phyloP scores from a whole-genome alignment of 345 rosid species.

The Abelmoschus esculentus region DNA sequence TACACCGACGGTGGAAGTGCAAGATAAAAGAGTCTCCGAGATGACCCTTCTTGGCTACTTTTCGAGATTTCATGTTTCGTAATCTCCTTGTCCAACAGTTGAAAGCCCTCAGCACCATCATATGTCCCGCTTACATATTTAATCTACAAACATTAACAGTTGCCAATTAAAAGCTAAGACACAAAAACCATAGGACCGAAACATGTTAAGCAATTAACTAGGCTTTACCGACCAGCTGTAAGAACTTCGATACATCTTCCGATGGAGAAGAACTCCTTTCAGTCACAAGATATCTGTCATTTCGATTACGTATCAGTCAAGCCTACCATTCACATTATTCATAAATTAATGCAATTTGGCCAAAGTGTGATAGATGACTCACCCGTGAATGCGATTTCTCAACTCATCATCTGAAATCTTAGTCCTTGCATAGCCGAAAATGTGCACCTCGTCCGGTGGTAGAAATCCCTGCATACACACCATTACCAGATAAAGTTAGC shows the following conservation, averaged over 20 bases:
- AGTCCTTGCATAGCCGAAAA: conserved; percentile 91
- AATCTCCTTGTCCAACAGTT: conserved; percentile 60
- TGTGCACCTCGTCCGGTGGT: conserved; percentile 69
- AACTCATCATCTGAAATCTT: conserved; percentile 72
- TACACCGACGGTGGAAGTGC: conserved; percentile 98
- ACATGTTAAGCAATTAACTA: neutral
- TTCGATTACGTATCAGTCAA: neutral
- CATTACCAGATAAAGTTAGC: conserved; percentile 1
- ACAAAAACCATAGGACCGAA: neutral
- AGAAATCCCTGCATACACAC: conserved; percentile 64
- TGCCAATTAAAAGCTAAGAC: conserved; percentile 5
- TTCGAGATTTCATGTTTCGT: conserved; percentile 62
- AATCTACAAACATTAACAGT: conserved; percentile 40
- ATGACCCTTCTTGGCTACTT: conserved; percentile 58
- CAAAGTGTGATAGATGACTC: conserved; percentile 12
- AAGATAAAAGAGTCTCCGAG: conserved; percentile 80
- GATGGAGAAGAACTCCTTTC: conserved; percentile 42
- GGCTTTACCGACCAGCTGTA: conserved; percentile 62
- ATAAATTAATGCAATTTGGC: conserved; percentile 1
- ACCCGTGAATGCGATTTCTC: conserved; percentile 68
- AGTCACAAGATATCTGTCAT: conserved; percentile 57
- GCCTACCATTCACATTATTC: conserved; percentile 8
- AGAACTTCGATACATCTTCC: conserved; percentile 52
- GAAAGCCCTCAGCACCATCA: conserved; percentile 77
- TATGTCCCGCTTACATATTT: conserved; percentile 90